Conservation (phyloP, 1,284 basidiomycete species). For the Vanrija pseudolonga region DNA sequence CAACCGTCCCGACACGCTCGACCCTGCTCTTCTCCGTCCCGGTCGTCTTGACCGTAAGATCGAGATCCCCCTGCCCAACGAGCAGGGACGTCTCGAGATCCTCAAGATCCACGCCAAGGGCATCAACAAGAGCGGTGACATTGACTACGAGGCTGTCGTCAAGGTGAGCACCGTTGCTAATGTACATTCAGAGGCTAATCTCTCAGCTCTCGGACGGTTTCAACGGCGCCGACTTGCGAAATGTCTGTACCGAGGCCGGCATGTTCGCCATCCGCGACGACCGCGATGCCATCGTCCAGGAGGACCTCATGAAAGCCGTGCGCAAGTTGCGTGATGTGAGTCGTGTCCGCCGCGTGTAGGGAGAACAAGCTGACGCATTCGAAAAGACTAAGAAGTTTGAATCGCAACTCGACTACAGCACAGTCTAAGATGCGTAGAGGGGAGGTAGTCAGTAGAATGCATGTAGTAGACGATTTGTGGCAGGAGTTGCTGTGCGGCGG, state of each 20-base stretch:
- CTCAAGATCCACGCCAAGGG: conserved; percentile 94
- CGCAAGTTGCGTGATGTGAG: conserved; percentile 63
- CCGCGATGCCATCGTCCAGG: conserved; percentile 83
- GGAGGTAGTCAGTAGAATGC: not conserved
- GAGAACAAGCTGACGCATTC: not conserved
- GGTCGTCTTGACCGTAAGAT: conserved; percentile 97
- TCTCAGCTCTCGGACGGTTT: conserved; percentile 72
- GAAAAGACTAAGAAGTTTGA: conserved; percentile 95
- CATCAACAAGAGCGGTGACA: conserved; percentile 91
- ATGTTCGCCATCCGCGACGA: conserved; percentile 99
- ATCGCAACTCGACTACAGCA: conserved; percentile 35
- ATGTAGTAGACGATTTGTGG: no score
- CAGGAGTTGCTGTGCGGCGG: no score
- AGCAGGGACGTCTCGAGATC: conserved; percentile 89
- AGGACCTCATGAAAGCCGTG: conserved; percentile 96
- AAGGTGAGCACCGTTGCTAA: conserved; percentile 52
- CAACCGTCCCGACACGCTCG: conserved; percentile 93
- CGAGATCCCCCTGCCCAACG: conserved; percentile 96
- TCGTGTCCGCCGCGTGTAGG: no score
- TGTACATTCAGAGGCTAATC: no score
- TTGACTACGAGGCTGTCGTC: conserved; percentile 95
- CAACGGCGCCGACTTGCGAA: conserved; percentile 93
- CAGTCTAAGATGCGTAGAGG: conserved; percentile 42
- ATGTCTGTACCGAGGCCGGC: conserved; percentile 95
- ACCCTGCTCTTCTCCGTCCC: conserved; percentile 92